phyloP scores from a whole-genome alignment of 352 stramenopile genomes.

The Pythium periplocum region DNA sequence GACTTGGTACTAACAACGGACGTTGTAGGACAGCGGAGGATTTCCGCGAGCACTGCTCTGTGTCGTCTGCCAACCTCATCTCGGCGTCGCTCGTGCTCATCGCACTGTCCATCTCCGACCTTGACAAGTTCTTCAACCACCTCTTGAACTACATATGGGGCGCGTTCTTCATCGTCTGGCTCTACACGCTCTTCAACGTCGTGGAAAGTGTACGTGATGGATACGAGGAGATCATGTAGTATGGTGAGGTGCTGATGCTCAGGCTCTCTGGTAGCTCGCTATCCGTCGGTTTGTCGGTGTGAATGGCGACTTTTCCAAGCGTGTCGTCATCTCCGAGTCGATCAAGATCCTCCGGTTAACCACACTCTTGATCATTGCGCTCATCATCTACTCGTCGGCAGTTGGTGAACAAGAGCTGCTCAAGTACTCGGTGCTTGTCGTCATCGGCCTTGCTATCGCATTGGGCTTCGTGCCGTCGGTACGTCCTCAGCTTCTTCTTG shows the following conservation, averaged over 20 bases:
- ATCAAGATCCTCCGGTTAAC: conserved; percentile 83
- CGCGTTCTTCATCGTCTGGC: conserved; percentile 86
- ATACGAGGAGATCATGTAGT: no score
- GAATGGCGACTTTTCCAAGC: conserved; percentile 81
- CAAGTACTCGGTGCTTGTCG: conserved; percentile 80
- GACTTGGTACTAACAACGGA: conserved; percentile 1
- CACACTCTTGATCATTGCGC: conserved; percentile 66
- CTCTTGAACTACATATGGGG: conserved; percentile 84
- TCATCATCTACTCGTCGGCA: conserved; percentile 84
- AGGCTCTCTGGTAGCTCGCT: conserved; percentile 34
- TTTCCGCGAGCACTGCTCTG: conserved; percentile 70
- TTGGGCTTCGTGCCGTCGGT: conserved; percentile 83
- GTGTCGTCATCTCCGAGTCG: conserved; percentile 86
- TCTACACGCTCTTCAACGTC: conserved; percentile 88
- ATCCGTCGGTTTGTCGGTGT: conserved; percentile 73
- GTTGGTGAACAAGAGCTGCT: conserved; percentile 63
- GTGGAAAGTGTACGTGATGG: conserved; percentile 63
- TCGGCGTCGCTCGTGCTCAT: conserved; percentile 68
- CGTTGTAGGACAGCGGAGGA: conserved; percentile 63
- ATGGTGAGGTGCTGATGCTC: no score
- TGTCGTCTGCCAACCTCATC: conserved; percentile 82
- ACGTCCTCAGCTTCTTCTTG: conserved; percentile 1
- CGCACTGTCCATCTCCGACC: conserved; percentile 46
- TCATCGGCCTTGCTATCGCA: conserved; percentile 79
- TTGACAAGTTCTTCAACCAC: conserved; percentile 64